Conservation (phyloP, 106 monocot species). For the Allium sativum region DNA sequence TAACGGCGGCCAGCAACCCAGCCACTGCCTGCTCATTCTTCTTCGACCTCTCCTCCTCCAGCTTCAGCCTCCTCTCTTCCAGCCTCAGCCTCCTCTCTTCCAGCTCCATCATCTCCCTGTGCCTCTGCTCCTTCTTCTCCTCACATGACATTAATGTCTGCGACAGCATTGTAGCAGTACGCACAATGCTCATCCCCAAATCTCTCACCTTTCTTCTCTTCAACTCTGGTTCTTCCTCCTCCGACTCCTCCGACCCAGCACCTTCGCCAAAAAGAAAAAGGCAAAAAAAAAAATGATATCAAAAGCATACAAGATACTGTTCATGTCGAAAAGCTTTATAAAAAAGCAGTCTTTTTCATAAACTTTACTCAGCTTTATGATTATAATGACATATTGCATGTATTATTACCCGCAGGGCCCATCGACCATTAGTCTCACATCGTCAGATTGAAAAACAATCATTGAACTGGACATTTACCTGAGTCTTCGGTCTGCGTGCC, state of each 20-base stretch:
- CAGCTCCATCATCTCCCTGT: conserved; percentile 63
- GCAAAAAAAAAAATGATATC: conserved; percentile 1
- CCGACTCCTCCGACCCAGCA: conserved; percentile 29
- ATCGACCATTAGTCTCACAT: neutral
- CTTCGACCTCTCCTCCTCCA: conserved; percentile 63
- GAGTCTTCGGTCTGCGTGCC: conserved; percentile 1
- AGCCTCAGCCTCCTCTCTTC: conserved; percentile 68
- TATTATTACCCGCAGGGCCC: neutral
- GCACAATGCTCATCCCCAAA: conserved; percentile 52
- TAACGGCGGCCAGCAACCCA: conserved; percentile 59
- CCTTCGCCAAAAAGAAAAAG: neutral
- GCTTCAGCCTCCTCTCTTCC: conserved; percentile 48
- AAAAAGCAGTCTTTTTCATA: neutral
- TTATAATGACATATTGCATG: neutral
- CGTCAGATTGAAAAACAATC: neutral
- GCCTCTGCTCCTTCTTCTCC: conserved; percentile 70
- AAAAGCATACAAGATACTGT: neutral
- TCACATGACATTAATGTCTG: conserved; percentile 65
- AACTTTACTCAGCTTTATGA: neutral
- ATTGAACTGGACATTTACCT: neutral
- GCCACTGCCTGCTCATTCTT: conserved; percentile 44
- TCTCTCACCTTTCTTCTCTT: conserved; percentile 21
- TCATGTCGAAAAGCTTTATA: conserved; percentile 2
- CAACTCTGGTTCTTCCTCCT: conserved; percentile 19
- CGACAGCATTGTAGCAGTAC: conserved; percentile 55